phyloP scores from a whole-genome alignment of 805 yeast species.

The Groenewaldozyma salmanticensis region DNA sequence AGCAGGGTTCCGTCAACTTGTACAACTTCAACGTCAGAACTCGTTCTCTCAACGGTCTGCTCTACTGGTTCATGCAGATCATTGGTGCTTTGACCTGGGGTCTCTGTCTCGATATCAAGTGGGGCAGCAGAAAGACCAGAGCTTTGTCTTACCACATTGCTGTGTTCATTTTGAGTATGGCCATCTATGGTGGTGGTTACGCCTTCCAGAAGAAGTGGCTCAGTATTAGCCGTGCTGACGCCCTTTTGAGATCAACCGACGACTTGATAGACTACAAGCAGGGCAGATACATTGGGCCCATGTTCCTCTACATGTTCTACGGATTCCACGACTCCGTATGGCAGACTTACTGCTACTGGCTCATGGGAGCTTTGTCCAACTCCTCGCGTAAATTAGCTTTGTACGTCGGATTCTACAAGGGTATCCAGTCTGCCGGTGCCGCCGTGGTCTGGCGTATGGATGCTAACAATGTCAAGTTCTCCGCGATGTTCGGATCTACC shows the following conservation, averaged over 20 bases:
- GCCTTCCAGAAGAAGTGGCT: slow-evolving; percentile 39
- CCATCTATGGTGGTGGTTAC: slow-evolving; percentile 52
- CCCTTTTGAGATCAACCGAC: slow-evolving; percentile 38
- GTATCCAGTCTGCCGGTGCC: slow-evolving; percentile 55
- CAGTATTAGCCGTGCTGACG: slow-evolving; percentile 33
- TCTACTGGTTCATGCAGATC: slow-evolving; percentile 55
- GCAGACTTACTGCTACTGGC: slow-evolving; percentile 51
- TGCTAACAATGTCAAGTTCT: slow-evolving; percentile 30
- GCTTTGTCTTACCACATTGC: slow-evolving; percentile 35
- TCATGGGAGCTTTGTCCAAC: slow-evolving; percentile 50
- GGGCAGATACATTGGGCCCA: slow-evolving; percentile 47
- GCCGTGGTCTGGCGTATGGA: slow-evolving; percentile 54
- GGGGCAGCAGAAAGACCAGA: slow-evolving; percentile 35
- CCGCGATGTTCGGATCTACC: slow-evolving; percentile 36
- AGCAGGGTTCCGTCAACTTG: slow-evolving; percentile 48
- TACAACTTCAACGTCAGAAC: slow-evolving; percentile 49
- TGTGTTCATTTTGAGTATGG: slow-evolving; percentile 33
- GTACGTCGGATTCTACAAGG: slow-evolving; percentile 55
- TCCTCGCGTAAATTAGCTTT: slow-evolving; percentile 45
- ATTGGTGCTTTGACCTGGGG: slow-evolving; percentile 46
- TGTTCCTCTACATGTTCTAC: slow-evolving; percentile 53
- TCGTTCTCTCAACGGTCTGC: slow-evolving; percentile 49
- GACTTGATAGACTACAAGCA: too few relatives aligned
- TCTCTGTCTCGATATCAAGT: slow-evolving; percentile 35
- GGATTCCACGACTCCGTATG: slow-evolving; percentile 51